Evolutionary conservation across 331 rosid species (phyloP).

Genomic region (Rosa hybrid): DNA sequence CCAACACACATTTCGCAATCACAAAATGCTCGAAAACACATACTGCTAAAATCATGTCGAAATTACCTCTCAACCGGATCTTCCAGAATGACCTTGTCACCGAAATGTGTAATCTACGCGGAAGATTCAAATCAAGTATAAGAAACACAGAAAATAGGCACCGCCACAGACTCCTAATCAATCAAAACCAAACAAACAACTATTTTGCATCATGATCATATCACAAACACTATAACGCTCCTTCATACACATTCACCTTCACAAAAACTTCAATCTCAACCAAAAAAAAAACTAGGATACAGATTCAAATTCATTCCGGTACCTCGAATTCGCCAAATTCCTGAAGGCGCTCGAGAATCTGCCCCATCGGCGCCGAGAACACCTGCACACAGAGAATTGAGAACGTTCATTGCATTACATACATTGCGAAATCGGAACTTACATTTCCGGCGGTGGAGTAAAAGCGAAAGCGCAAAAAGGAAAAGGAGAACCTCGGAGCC

Average conservation of each 20-base stretch:
- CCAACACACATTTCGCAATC: not conserved
- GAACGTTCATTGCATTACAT: slow-evolving; percentile 6
- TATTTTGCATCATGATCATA: not conserved
- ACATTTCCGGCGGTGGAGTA: not conserved
- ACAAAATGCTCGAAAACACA: not conserved
- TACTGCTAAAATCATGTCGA: not conserved
- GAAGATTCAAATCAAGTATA: slow-evolving; percentile 20
- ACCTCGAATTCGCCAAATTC: slow-evolving; percentile 98
- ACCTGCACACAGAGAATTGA: slow-evolving; percentile 30
- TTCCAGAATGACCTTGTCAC: slow-evolving; percentile 87
- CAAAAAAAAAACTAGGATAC: not conserved
- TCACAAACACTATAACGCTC: not conserved
- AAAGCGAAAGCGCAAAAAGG: slow-evolving; percentile 1
- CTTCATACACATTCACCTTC: not conserved
- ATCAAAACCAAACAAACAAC: not conserved
- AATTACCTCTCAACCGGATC: slow-evolving; percentile 86
- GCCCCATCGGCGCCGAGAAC: slow-evolving; percentile 87
- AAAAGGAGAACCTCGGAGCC: slow-evolving; percentile 57
- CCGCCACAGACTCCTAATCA: not conserved
- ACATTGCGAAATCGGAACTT: slow-evolving; percentile 22
- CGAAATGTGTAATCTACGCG: slow-evolving; percentile 65
- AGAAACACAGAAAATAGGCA: slow-evolving; percentile 12
- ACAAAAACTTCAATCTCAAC: not conserved
- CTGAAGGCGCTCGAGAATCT: slow-evolving; percentile 82
- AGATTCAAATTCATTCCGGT: not conserved